A percentile compares a stretch with the other conserved stretches of the same genome.
Evolutionary conservation across 1,284 basidiomycete species (phyloP).

Genomic region (Schizophyllum commune): DNA sequence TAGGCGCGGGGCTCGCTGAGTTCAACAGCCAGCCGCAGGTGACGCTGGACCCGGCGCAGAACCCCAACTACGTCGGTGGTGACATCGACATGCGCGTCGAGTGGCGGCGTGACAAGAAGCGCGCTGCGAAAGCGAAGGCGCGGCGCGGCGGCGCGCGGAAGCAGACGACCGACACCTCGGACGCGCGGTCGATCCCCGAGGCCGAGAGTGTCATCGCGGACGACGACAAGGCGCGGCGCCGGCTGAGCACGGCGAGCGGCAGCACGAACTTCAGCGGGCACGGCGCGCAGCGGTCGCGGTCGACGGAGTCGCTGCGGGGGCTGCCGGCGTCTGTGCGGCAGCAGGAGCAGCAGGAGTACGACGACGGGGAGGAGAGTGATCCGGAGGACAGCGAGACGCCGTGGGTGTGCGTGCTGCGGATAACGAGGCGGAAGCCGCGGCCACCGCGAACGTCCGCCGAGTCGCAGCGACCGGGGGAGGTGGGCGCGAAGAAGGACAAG

Average conservation of each 20-base stretch:
- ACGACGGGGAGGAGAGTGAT: conserved; percentile 69
- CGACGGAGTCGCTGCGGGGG: background rate
- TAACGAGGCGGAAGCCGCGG: conserved; percentile 7
- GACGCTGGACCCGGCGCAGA: conserved; percentile 11
- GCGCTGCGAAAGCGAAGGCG: conserved; percentile 4
- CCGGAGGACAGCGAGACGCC: conserved; percentile 95
- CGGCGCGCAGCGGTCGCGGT: background rate
- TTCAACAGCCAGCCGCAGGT: conserved; percentile 24
- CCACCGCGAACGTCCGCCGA: conserved; percentile 5
- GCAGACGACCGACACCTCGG: conserved; percentile 17
- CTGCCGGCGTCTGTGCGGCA: conserved; percentile 7
- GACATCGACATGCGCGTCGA: conserved; percentile 63
- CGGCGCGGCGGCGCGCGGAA: conserved; percentile 14
- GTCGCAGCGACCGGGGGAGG: background rate
- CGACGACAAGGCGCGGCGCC: conserved; percentile 19
- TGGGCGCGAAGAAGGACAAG: conserved; percentile 2
- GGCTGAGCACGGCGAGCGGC: conserved; percentile 13
- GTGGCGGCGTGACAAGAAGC: conserved; percentile 51
- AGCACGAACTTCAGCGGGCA: conserved; percentile 1
- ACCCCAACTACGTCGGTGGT: conserved; percentile 1
- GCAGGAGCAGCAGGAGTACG: conserved; percentile 24
- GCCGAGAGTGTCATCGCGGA: conserved; percentile 15
- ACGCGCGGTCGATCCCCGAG: too few species aligned
- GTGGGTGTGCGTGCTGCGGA: conserved; percentile 72
- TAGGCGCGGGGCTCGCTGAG: conserved; percentile 28